Evolutionary conservation across 768 basidiomycete species (phyloP), one percentile per base, ranked within the genome.

Genomic region (Psilocybe cubensis): DNA sequence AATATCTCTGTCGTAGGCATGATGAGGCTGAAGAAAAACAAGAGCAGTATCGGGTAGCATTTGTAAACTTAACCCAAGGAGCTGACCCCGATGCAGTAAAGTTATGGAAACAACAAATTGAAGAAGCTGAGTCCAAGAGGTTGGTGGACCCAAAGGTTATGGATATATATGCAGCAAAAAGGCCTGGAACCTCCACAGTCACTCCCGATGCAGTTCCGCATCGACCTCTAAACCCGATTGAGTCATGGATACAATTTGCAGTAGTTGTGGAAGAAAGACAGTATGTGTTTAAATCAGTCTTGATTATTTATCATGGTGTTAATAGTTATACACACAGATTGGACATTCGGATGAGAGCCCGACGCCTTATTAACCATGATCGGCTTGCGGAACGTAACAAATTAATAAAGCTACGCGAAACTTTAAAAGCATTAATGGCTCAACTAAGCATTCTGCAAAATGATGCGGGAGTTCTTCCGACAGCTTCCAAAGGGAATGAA

Each of bases 201-300:
- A 3, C 17, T 4, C 0, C 14, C 23, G 51, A 46, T 38, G 27
- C n/a, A 25, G 23, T 31, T 31, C 25, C 45, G 38, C 41, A 14
- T 4, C 40, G 5, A 45, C n/a, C 10, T 2, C 11, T 2, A 23
- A 31, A 18, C 21, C 11, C 55, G 14, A 2, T 28, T 20, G 57
- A 62, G 6, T 8, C 10, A 14, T 58, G 51, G 54, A 29, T 59
- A 4, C 29, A 56, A 21, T 50, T 27, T 52, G 41, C 47, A 11
- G 12, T 58, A 2, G 33, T 46, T 0, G 53, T 62, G 1, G 56
- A 62, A 29, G 52, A 58, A 38, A 53, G 51, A 23, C 60, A 57
- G 60, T 56, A 17, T 28, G 58, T 8, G 2, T 7, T 28, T n/a
- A n/a, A n/a, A n/a, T n/a, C n/a, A 14, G 14, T 18, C 6, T 50